Conservation (phyloP, 225 moss, liverwort and hornwort species). For the Marchantia paleacea region DNA sequence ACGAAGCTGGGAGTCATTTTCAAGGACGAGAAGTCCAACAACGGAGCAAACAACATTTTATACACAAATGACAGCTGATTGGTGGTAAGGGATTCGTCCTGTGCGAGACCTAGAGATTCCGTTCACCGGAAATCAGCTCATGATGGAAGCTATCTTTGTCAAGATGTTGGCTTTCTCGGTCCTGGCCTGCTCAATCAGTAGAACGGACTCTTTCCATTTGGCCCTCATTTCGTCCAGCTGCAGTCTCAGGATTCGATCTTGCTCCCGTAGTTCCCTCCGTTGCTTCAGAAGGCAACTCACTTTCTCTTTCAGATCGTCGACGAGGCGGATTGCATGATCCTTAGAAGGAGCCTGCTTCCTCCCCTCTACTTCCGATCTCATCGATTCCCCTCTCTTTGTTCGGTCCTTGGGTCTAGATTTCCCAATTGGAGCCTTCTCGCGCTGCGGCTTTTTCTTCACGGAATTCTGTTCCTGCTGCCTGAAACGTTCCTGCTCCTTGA, state of each 20-base stretch:
- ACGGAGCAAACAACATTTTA: not conserved
- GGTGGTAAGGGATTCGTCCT: not conserved
- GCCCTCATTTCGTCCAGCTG: slow-evolving; percentile 15
- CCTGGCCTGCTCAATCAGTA: slow-evolving; percentile 19
- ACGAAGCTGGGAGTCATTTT: too few species aligned
- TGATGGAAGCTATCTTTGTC: slow-evolving; percentile 6
- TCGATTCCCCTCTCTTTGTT: not conserved
- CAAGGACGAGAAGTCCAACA: not conserved
- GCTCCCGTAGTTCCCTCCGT: slow-evolving; percentile 5
- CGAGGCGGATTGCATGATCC: not conserved
- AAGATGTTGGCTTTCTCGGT: slow-evolving; percentile 5
- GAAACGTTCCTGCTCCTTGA: slow-evolving; percentile 11
- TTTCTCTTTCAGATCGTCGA: slow-evolving; percentile 6
- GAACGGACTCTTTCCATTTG: slow-evolving; percentile 14
- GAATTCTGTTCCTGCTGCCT: not conserved
- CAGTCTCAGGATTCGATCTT: slow-evolving; percentile 5
- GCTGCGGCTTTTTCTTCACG: not conserved
- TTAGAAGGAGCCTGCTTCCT: not conserved
- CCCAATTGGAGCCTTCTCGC: not conserved
- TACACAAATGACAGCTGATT: not conserved
- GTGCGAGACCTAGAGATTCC: not conserved
- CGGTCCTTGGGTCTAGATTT: not conserved
- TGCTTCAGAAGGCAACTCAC: slow-evolving; percentile 9
- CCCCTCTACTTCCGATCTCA: not conserved
- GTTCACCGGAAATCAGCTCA: not conserved